phyloP scores from a whole-genome alignment of 2,329 filamentous ascomycete species.

The Fusarium avenaceum region DNA sequence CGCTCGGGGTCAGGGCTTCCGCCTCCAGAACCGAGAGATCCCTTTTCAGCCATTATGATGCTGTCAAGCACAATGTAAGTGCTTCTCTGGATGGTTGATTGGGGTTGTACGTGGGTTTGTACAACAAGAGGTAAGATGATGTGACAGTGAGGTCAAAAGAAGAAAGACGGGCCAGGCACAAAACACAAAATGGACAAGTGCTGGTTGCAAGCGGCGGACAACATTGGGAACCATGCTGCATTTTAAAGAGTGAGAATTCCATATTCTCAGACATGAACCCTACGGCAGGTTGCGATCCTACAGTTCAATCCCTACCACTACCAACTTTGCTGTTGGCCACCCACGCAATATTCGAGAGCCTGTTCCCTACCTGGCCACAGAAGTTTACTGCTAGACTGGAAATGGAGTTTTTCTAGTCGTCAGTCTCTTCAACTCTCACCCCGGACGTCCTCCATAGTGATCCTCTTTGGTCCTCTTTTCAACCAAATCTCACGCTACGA shows the following conservation, averaged over 20 bases:
- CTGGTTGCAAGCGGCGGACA: slow-evolving; percentile 13
- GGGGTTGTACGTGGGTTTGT: background rate
- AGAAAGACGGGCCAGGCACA: slow-evolving; percentile 11
- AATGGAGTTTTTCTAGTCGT: slow-evolving; percentile 17
- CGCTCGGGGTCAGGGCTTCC: slow-evolving; percentile 46
- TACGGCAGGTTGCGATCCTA: slow-evolving; percentile 19
- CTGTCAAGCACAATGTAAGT: background rate
- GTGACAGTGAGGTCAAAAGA: slow-evolving; percentile 15
- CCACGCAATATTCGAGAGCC: slow-evolving; percentile 28
- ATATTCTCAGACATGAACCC: slow-evolving; percentile 24
- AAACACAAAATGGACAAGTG: slow-evolving; percentile 17
- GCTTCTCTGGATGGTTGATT: background rate
- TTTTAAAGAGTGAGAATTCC: slow-evolving; percentile 38
- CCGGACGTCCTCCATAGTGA: slow-evolving; percentile 34
- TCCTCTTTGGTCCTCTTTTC: slow-evolving; percentile 32
- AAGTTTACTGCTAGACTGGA: slow-evolving; percentile 16
- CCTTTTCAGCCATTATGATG: slow-evolving; percentile 49
- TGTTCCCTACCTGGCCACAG: slow-evolving; percentile 13
- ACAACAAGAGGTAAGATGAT: background rate
- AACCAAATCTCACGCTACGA: slow-evolving; percentile 26
- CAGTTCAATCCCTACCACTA: slow-evolving; percentile 25
- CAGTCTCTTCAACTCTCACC: slow-evolving; percentile 17
- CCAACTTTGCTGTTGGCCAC: slow-evolving; percentile 18
- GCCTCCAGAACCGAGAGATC: slow-evolving; percentile 28
- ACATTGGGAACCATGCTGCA: slow-evolving; percentile 16